Conservation (phyloP, 163 green algal species). For the Picocystis sp. region DNA sequence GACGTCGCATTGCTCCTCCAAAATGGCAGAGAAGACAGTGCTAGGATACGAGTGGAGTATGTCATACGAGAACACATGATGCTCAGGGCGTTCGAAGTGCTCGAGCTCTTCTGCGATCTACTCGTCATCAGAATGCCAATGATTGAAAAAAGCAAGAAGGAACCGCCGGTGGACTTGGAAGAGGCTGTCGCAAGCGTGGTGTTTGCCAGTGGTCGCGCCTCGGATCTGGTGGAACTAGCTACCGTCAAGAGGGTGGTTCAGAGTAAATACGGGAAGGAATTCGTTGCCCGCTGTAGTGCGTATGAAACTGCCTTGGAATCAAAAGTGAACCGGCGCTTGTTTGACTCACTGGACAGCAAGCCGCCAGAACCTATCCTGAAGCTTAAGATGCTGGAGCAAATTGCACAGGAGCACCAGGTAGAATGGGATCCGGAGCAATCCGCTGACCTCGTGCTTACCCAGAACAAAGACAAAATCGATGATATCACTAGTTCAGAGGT, state of each 20-base stretch:
- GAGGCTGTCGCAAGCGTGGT: slow-evolving; percentile 47
- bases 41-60: slow-evolving; percentile 20
- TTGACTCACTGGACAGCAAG: slow-evolving; percentile 48
- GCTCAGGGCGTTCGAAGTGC: slow-evolving; percentile 41
- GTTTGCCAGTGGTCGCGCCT: slow-evolving; percentile 30
- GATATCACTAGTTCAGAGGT: no score
- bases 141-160: slow-evolving; percentile 47
- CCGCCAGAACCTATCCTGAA: slow-evolving; percentile 46
- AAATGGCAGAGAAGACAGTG: slow-evolving; percentile 5
- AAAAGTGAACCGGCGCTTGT: slow-evolving; percentile 52
- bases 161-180: slow-evolving; percentile 44
- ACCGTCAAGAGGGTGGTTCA: slow-evolving; percentile 33
- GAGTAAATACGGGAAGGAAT: slow-evolving; percentile 55
- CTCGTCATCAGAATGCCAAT: slow-evolving; percentile 45
- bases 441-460: no score
- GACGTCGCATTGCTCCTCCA: slow-evolving; percentile 12
- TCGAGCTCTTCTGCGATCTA: slow-evolving; percentile 75
- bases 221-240: slow-evolving; percentile 46
- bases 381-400: slow-evolving; percentile 37
- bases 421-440: slow-evolving; percentile 2
- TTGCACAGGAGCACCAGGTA: slow-evolving; percentile 36
- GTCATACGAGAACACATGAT: slow-evolving; percentile 24
- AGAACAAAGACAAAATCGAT: no score
- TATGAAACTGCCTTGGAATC: slow-evolving; percentile 37
- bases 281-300: slow-evolving; percentile 21